Evolutionary conservation across 129 eudicot species (phyloP).

Genomic region (Chrysanthemum seticuspe): DNA sequence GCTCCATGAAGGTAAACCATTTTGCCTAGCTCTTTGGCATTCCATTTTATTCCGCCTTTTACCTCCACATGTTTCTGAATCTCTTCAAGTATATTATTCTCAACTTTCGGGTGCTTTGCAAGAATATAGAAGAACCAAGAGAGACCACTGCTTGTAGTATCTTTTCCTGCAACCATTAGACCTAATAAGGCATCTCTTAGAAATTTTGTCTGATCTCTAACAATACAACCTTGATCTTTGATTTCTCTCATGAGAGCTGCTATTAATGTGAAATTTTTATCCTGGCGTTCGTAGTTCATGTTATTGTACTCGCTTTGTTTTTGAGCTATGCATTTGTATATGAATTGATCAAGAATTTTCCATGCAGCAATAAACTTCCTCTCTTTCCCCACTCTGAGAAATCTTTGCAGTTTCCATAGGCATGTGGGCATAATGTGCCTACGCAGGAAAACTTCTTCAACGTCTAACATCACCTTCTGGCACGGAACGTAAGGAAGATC

Average conservation of each 20-base stretch:
- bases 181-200: conserved; percentile 25
- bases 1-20: conserved; percentile 40
- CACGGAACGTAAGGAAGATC: conserved; percentile 33
- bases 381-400: conserved; percentile 47
- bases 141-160: conserved; percentile 33
- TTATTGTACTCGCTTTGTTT: conserved; percentile 13
- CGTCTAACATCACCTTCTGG: conserved; percentile 32
- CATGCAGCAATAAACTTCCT: conserved; percentile 32
- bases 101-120: conserved; percentile 25
- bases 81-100: conserved; percentile 26
- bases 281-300: neutral
- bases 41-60: neutral
- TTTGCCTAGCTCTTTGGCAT: conserved; percentile 16
- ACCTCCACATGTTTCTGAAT: neutral
- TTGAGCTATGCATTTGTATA: conserved; percentile 16
- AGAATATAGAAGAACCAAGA: conserved; percentile 43
- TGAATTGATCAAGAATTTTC: conserved; percentile 29
- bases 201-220: neutral
- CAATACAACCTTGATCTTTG: neutral
- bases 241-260: neutral
- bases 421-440: conserved; percentile 46
- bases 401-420: conserved; percentile 38
- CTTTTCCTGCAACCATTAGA: conserved; percentile 43
- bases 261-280: neutral
- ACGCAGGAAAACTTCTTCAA: conserved; percentile 35